Evolutionary conservation across 208 protist genomes (phyloP), one percentile per base, ranked within the genome.

Genomic region (Wallacemonas sp.): DNA sequence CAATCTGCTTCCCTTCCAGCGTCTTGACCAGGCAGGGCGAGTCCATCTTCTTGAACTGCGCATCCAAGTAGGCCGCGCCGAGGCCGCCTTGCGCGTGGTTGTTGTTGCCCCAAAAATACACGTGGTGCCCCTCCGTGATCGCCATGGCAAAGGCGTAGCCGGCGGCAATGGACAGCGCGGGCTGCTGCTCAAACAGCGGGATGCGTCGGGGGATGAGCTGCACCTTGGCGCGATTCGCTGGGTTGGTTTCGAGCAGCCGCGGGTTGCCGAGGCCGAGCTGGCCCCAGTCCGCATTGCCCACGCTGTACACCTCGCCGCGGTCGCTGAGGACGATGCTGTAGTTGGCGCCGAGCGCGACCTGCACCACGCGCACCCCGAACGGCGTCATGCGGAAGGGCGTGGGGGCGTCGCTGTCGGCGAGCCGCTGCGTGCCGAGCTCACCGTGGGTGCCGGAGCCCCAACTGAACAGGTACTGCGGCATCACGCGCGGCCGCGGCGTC

Each of bases 21-120:
- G 82, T 78, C 25, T 77, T 74, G 16, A 96, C 84, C 29, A 88
- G 77, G 18, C 72, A 79, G 26, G 91, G 91, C 1, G 61, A 49
- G 63, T 92, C 85, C 18, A 96, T 85, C 61, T 91, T 91, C 45
- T 84, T 85, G 54, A 69, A 66, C 2, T 69, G 48, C 26, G 70
- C 52, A 65, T 81, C 72, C 61, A 96, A 91, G 78, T 69, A 81
- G 25, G 22, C 25, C 16, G 74, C 78, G 1, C 91, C 91, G 11
- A 93, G 78, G 14, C 87, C 91, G 61, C 87, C 89, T 64, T 96
- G 91, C 28, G 86, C 86, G 76, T 96, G 91, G 72, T 94, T 96
- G 76, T 96, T 96, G 72, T 94, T 96, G 1, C 91, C 91, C 88
- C 91, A 96, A 52, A 92, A 94, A 78, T 90, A 94, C 2, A 96